Evolutionary conservation across 2,329 filamentous ascomycete genomes (phyloP).

Genomic region (Pochonia chlamydosporia): DNA sequence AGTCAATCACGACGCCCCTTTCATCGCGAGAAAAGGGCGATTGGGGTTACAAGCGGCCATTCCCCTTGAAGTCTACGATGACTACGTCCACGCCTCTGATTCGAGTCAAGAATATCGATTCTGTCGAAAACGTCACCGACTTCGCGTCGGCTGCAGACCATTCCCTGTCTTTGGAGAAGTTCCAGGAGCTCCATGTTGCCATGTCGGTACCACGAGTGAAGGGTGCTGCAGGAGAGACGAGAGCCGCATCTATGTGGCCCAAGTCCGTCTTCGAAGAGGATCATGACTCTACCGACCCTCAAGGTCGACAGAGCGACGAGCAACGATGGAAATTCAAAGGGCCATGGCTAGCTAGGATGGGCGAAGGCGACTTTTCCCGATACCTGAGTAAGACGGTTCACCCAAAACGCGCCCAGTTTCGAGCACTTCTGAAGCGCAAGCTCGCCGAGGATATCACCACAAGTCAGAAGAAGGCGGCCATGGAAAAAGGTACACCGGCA

Average conservation of each 20-base stretch:
- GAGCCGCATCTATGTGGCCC: slow-evolving; percentile 18
- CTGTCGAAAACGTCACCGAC: slow-evolving; percentile 82
- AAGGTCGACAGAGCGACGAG: slow-evolving; percentile 30
- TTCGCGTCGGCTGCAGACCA: slow-evolving; percentile 81
- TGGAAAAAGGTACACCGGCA: slow-evolving; percentile 29
- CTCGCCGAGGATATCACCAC: slow-evolving; percentile 41
- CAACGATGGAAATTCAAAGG: slow-evolving; percentile 62
- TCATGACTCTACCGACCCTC: slow-evolving; percentile 45
- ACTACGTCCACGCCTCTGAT: slow-evolving; percentile 69
- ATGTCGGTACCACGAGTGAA: slow-evolving; percentile 47
- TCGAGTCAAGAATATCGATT: slow-evolving; percentile 73
- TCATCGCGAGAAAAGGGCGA: slow-evolving; percentile 72
- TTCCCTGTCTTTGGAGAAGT: slow-evolving; percentile 75
- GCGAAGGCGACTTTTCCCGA: slow-evolving; percentile 51
- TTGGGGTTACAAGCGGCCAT: slow-evolving; percentile 84
- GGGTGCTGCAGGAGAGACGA: slow-evolving; percentile 10
- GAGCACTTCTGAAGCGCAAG: slow-evolving; percentile 42
- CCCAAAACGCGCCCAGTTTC: slow-evolving; percentile 48
- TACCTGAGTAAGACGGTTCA: slow-evolving; percentile 51
- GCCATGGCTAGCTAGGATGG: slow-evolving; percentile 60
- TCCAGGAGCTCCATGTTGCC: slow-evolving; percentile 72
- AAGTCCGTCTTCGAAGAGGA: slow-evolving; percentile 56
- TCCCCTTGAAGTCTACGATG: slow-evolving; percentile 71
- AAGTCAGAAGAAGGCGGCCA: slow-evolving; percentile 28
- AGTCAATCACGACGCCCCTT: slow-evolving; percentile 72